Evolutionary conservation across 2,329 filamentous ascomycete genomes (phyloP).

Genomic region (Fusarium hostae): DNA sequence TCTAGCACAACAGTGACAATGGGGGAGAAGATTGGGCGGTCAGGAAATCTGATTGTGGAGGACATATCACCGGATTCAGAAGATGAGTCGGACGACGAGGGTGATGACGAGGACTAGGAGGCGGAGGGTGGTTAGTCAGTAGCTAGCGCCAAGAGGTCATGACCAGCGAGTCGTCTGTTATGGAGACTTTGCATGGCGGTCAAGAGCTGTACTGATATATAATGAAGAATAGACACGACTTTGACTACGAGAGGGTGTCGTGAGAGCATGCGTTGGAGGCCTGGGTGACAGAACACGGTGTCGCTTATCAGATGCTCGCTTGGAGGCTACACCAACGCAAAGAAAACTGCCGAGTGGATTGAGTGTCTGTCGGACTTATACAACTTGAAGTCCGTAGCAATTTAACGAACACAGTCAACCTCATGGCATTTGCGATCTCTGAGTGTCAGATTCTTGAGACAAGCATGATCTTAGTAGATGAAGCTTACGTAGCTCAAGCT

Average conservation of each 20-base stretch:
- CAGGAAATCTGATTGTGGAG: slow-evolving; percentile 92
- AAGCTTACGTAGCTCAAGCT: slow-evolving; percentile 5
- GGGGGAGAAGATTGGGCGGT: slow-evolving; percentile 78
- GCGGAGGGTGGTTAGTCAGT: slow-evolving; percentile 37
- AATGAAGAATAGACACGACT: not conserved
- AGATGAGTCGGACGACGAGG: slow-evolving; percentile 48
- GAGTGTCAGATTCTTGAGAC: not conserved
- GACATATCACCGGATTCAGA: slow-evolving; percentile 54
- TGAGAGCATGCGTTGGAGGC: not conserved
- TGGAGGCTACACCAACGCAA: not conserved
- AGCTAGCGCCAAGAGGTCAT: slow-evolving; percentile 21
- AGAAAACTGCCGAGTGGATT: slow-evolving; percentile 5
- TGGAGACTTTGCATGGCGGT: slow-evolving; percentile 29
- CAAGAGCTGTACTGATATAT: slow-evolving; percentile 11
- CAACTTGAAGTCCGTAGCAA: not conserved
- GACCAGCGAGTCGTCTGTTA: slow-evolving; percentile 6
- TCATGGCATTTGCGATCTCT: not conserved
- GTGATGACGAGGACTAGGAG: slow-evolving; percentile 42
- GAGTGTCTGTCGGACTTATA: not conserved
- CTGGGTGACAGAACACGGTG: not conserved
- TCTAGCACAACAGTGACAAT: slow-evolving; percentile 74
- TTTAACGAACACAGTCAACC: not conserved
- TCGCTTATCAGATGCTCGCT: not conserved
- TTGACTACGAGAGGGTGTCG: not conserved
- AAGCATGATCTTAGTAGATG: not conserved